Evolutionary conservation across 345 rosid genomes (phyloP).

Genomic region (Xanthoceras sorbifolium): DNA sequence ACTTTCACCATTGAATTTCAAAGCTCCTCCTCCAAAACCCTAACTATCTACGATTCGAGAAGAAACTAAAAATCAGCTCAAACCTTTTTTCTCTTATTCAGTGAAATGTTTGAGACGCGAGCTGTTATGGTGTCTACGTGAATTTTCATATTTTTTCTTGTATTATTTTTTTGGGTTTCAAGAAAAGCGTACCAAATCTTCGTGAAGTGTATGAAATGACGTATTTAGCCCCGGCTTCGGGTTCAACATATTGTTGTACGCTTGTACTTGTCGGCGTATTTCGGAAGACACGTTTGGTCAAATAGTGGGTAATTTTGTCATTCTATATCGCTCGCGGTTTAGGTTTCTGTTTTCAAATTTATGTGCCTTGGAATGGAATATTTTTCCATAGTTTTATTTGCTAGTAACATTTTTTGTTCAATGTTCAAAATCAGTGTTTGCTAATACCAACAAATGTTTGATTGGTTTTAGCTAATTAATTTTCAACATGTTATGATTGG

Average conservation of each 20-base stretch:
- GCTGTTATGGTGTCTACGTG: not conserved
- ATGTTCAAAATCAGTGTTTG: not conserved
- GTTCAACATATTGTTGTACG: not conserved
- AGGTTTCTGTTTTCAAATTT: too few relatives aligned
- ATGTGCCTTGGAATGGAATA: not conserved
- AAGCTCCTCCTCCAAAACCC: constrained; percentile 28
- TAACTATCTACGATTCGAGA: constrained; percentile 5
- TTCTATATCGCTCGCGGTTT: not conserved
- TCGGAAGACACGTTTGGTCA: not conserved
- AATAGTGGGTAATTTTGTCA: not conserved
- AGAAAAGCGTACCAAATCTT: not conserved
- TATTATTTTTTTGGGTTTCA: not conserved
- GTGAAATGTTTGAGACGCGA: not conserved
- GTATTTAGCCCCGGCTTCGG: not conserved
- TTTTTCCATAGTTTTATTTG: too few relatives aligned
- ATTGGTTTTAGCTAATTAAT: too few relatives aligned
- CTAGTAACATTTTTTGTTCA: too few relatives aligned
- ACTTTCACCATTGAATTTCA: constrained; percentile 53
- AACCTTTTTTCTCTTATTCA: too few relatives aligned
- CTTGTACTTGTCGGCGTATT: not conserved
- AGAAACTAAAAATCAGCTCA: not conserved
- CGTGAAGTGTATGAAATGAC: not conserved
- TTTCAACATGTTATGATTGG: too few relatives aligned
- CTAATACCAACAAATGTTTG: too few relatives aligned
- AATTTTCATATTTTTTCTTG: not conserved